Conservation (phyloP, 805 yeast genomes). For the Yamadazyma phyllophila region DNA sequence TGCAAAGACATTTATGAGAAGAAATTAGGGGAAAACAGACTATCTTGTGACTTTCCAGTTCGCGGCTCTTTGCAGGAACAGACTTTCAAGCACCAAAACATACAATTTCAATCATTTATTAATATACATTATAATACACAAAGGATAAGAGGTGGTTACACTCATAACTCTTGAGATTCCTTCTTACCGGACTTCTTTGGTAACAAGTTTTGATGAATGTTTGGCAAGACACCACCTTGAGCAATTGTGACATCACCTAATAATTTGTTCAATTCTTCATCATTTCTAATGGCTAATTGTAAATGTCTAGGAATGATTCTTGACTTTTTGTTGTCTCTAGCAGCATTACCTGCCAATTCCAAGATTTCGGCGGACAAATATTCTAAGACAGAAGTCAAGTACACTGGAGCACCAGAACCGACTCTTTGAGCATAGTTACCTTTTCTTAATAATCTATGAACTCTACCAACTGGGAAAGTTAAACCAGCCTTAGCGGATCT, state of each 20-base stretch:
- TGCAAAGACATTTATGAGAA: slow-evolving; percentile 16
- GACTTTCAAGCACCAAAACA: background rate
- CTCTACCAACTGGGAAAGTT: slow-evolving; percentile 52
- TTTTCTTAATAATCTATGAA: slow-evolving; percentile 50
- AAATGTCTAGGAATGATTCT: slow-evolving; percentile 53
- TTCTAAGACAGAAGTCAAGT: slow-evolving; percentile 49
- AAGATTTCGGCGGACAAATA: slow-evolving; percentile 50
- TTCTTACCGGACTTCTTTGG: slow-evolving; percentile 57
- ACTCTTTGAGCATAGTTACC: slow-evolving; percentile 53
- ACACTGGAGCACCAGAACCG: slow-evolving; percentile 53
- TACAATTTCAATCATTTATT: slow-evolving; percentile 5
- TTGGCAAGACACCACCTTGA: slow-evolving; percentile 54
- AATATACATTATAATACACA: slow-evolving; percentile 18
- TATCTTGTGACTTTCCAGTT: background rate
- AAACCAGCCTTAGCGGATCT: slow-evolving; percentile 51
- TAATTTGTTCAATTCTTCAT: slow-evolving; percentile 50
- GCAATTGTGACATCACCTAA: slow-evolving; percentile 51
- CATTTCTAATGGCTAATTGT: slow-evolving; percentile 52
- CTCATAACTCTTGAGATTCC: slow-evolving; percentile 59
- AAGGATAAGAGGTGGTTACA: background rate
- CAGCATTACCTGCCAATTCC: slow-evolving; percentile 53
- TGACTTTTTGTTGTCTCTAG: slow-evolving; percentile 51
- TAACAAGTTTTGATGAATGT: slow-evolving; percentile 48
- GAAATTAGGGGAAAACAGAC: background rate
- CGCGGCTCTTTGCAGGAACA: background rate